Percentiles rank a stretch among this genome's conserved stretches.
Evolutionary conservation across 176 grass and related monocot genomes (phyloP).

Genomic region (Ananas comosus): DNA sequence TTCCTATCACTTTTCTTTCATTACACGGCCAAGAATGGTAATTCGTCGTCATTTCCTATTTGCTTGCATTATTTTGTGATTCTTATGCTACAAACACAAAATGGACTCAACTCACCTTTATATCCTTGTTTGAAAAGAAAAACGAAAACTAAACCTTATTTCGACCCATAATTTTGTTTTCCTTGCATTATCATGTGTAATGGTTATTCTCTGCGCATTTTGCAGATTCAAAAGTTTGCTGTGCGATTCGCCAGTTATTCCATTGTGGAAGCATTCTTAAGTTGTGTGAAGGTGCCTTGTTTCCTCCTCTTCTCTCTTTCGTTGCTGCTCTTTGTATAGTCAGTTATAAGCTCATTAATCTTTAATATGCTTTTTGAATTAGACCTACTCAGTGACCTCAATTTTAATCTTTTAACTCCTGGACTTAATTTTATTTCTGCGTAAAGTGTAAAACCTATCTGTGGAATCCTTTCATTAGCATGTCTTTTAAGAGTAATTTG

Average conservation of each 20-base stretch:
- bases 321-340: not conserved
- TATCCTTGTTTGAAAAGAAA: too few species aligned
- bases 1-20: slow-evolving; percentile 11
- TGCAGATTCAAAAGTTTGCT: slow-evolving; percentile 89
- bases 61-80: not conserved
- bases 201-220: not conserved
- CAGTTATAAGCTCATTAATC: too few species aligned
- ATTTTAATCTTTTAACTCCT: too few species aligned
- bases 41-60: not conserved
- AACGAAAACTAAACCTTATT: not conserved
- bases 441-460: too few species aligned
- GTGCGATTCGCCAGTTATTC: slow-evolving; percentile 45
- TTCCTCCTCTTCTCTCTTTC: not conserved
- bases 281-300: slow-evolving; percentile 52
- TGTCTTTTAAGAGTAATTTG: too few species aligned
- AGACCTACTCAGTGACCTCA: too few species aligned
- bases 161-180: not conserved
- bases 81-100: not conserved
- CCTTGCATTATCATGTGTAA: not conserved
- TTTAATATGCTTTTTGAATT: too few species aligned
- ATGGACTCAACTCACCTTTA: too few species aligned
- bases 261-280: slow-evolving; percentile 58
- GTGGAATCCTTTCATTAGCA: too few species aligned
- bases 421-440: too few species aligned
- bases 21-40: not conserved